These are phyloP conservation scores for Hirschfeldia incana DNA, from an alignment of 345 rosid genomes.

Conservation along the genomic window DNA sequence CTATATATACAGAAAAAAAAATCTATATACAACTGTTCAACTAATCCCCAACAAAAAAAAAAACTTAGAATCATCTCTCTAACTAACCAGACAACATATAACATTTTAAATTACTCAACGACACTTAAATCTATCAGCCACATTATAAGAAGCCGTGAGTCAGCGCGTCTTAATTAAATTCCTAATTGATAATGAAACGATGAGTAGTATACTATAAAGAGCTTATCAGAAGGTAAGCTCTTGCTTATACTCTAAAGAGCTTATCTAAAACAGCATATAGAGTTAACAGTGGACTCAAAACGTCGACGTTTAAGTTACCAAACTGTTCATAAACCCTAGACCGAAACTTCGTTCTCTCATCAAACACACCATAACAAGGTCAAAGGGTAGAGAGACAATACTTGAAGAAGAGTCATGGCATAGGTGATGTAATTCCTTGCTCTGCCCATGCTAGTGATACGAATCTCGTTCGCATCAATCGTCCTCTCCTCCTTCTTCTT, in stretches of 20 bases:
- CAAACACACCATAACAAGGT: neutral
- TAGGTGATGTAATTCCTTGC: conserved; percentile 60
- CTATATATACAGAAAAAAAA: conserved; percentile 31
- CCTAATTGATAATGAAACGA: too few relatives aligned
- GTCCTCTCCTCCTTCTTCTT: conserved; percentile 64
- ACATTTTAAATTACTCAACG: too few relatives aligned
- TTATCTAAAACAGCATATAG: neutral
- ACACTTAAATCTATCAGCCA: neutral
- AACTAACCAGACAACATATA: too few relatives aligned
- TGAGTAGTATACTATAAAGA: too few relatives aligned
- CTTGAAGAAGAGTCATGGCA: conserved; percentile 77
- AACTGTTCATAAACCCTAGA: conserved; percentile 27
- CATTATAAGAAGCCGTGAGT: neutral
- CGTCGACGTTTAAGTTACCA: neutral
- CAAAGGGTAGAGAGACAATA: conserved; percentile 16
- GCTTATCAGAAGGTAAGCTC: neutral
- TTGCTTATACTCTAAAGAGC: neutral
- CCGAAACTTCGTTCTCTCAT: neutral
- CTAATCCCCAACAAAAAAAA: neutral
- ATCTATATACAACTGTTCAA: neutral
- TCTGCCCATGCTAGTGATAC: conserved; percentile 42
- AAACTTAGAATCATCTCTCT: neutral
- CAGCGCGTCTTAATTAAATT: neutral
- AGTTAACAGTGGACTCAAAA: neutral
- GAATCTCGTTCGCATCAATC: conserved; percentile 50